phyloP scores from a whole-genome alignment of 352 stramenopile genomes.

The Phytophthora cryptogea region DNA sequence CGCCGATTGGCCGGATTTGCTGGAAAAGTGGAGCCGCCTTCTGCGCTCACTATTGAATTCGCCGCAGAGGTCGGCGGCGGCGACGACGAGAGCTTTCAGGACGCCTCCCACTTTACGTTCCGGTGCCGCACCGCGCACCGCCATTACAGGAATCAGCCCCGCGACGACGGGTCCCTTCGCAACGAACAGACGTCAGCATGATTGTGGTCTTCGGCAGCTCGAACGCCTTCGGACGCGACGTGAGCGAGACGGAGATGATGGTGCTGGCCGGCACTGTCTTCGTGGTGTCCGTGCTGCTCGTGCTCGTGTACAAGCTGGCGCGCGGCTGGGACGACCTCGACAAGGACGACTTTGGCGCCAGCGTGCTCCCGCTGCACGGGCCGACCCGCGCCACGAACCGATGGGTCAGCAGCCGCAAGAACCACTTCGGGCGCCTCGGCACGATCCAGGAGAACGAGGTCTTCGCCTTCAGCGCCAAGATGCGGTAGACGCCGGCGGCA shows the following conservation, averaged over 20 bases:
- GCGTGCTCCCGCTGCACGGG: conserved; percentile 50
- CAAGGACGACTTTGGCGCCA: conserved; percentile 44
- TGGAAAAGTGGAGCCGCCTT: conserved; percentile 12
- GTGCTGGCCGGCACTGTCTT: conserved; percentile 70
- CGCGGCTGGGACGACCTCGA: conserved; percentile 67
- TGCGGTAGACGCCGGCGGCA: conserved; percentile 38
- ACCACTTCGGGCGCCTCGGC: conserved; percentile 66
- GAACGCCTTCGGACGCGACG: conserved; percentile 72
- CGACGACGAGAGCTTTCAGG: conserved; percentile 2
- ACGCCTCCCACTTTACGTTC: conserved; percentile 6
- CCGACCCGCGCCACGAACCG: conserved; percentile 50
- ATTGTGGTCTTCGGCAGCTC: conserved; percentile 74
- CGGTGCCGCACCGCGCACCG: conserved; percentile 6
- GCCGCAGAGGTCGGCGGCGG: neutral
- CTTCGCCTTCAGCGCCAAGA: conserved; percentile 68
- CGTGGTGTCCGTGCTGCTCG: conserved; percentile 72
- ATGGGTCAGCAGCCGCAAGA: conserved; percentile 67
- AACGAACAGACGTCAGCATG: conserved; percentile 37
- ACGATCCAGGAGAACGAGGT: conserved; percentile 76
- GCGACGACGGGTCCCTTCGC: conserved; percentile 16
- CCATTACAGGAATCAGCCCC: conserved; percentile 9
- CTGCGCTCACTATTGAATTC: conserved; percentile 30
- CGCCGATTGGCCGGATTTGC: conserved; percentile 21
- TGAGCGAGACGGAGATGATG: conserved; percentile 75
- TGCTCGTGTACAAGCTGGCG: conserved; percentile 77